Evolutionary conservation across 495 filamentous ascomycete genomes (phyloP).

Genomic region (Pyrenula massariospora): DNA sequence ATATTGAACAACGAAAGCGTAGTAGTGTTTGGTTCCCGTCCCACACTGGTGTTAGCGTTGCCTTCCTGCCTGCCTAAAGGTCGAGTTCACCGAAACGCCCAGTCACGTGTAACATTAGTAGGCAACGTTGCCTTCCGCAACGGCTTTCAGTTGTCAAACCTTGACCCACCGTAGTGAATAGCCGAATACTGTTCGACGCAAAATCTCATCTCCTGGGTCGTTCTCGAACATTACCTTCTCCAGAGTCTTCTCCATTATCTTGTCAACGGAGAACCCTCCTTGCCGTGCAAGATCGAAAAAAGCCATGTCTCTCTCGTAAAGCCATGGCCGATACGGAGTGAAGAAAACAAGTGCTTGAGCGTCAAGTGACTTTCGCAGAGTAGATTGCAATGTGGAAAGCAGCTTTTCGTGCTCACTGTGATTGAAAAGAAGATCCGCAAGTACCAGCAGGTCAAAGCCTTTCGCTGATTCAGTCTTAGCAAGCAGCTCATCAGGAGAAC

Average conservation of each 20-base stretch:
- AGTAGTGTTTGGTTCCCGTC: no score
- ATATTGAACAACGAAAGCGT: no score
- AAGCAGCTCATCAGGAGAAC: slow-evolving; percentile 36
- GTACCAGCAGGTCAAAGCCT: slow-evolving; percentile 67
- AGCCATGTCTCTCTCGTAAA: slow-evolving; percentile 66
- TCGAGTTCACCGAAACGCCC: no score
- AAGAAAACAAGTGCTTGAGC: slow-evolving; percentile 78
- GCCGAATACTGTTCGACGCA: slow-evolving; percentile 72
- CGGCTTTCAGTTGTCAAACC: no score
- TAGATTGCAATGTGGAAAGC: slow-evolving; percentile 52
- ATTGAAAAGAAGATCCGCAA: slow-evolving; percentile 83
- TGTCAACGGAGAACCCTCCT: slow-evolving; percentile 58
- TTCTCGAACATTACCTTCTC: slow-evolving; percentile 79
- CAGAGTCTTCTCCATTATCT: slow-evolving; percentile 71
- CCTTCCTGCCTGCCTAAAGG: no score
- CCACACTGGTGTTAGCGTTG: no score
- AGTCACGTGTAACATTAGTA: no score
- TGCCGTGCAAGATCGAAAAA: slow-evolving; percentile 70
- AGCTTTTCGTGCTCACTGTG: slow-evolving; percentile 74
- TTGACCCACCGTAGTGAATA: slow-evolving; percentile 25
- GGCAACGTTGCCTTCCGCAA: no score
- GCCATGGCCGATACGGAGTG: slow-evolving; percentile 85
- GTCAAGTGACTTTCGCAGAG: slow-evolving; percentile 39
- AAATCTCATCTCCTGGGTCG: slow-evolving; percentile 67
- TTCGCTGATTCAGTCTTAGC: slow-evolving; percentile 19